Evolutionary conservation across 2,329 filamentous ascomycete genomes (phyloP).

Genomic region (Monosporascus sp.): DNA sequence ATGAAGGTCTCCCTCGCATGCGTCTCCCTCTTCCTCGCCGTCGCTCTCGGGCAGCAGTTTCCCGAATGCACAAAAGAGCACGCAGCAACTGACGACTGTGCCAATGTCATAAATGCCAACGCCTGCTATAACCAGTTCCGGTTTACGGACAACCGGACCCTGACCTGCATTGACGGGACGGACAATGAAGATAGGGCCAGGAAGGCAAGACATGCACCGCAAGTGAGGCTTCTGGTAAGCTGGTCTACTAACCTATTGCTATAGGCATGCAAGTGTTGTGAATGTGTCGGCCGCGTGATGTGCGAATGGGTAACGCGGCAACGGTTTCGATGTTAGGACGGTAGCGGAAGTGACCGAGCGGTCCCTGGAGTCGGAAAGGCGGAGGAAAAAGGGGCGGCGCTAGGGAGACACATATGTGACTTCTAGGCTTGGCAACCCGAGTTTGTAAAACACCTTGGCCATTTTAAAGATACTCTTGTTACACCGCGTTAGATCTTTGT

Average conservation of each 20-base stretch:
- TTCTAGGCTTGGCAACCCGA: too few species aligned
- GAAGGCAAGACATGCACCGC: conserved; percentile 21
- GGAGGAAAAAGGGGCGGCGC: too few species aligned
- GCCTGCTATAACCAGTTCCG: conserved; percentile 37
- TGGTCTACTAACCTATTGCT: not conserved
- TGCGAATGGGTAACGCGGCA: conserved; percentile 31
- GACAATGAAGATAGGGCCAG: conserved; percentile 26
- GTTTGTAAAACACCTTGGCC: too few species aligned
- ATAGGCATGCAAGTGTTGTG: conserved; percentile 33
- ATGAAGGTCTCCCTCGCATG: conserved; percentile 19
- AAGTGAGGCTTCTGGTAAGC: not conserved
- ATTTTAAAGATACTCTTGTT: too few species aligned
- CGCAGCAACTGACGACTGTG: conserved; percentile 31
- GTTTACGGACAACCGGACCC: conserved; percentile 28
- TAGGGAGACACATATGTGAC: too few species aligned
- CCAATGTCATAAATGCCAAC: conserved; percentile 33
- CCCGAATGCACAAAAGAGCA: conserved; percentile 30
- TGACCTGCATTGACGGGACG: conserved; percentile 31
- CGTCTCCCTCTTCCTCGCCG: conserved; percentile 15
- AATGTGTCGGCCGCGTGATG: conserved; percentile 30
- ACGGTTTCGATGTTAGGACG: conserved; percentile 17
- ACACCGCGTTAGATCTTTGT: too few species aligned
- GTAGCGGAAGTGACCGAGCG: too few species aligned
- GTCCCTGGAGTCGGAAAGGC: too few species aligned
- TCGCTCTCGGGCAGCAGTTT: conserved; percentile 19